A percentile compares a stretch with the other conserved stretches of the same genome.
Evolutionary conservation across 768 basidiomycete species (phyloP).

Genomic region (Termitomyces sp.): DNA sequence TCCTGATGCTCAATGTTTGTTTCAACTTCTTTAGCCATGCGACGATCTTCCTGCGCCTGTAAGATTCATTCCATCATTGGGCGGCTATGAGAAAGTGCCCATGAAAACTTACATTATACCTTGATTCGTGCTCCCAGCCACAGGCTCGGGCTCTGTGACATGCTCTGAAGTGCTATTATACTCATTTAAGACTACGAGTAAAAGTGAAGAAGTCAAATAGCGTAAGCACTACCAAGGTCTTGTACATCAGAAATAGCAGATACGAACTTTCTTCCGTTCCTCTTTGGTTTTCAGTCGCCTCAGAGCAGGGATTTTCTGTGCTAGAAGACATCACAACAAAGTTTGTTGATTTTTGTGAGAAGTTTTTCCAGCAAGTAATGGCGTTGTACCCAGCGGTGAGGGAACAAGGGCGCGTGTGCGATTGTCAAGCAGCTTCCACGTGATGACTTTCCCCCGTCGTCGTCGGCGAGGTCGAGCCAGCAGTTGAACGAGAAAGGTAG

Average conservation of each 20-base stretch:
- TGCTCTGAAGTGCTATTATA: background rate
- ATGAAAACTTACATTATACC: background rate
- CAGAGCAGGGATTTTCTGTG: background rate
- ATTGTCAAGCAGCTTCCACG: background rate
- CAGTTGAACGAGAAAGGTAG: too few relatives aligned
- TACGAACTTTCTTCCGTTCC: background rate
- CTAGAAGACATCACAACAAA: background rate
- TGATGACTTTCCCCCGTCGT: background rate
- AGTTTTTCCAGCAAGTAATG: background rate
- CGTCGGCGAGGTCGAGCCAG: background rate
- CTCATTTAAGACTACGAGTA: background rate
- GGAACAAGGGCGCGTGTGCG: background rate
- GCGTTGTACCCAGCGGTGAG: background rate
- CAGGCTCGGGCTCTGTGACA: background rate
- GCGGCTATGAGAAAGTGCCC: background rate
- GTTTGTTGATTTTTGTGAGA: too few relatives aligned
- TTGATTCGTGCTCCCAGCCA: background rate
- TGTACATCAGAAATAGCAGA: background rate
- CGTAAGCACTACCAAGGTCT: background rate
- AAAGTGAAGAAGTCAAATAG: background rate
- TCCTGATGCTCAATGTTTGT: background rate
- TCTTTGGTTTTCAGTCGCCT: background rate
- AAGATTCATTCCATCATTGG: too few relatives aligned
- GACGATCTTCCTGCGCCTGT: background rate
- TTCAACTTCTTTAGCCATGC: background rate